A percentile compares a stretch with the other conserved stretches of the same genome.
Conservation (phyloP, 495 filamentous ascomycete species). For the Aspergillus campestris region DNA sequence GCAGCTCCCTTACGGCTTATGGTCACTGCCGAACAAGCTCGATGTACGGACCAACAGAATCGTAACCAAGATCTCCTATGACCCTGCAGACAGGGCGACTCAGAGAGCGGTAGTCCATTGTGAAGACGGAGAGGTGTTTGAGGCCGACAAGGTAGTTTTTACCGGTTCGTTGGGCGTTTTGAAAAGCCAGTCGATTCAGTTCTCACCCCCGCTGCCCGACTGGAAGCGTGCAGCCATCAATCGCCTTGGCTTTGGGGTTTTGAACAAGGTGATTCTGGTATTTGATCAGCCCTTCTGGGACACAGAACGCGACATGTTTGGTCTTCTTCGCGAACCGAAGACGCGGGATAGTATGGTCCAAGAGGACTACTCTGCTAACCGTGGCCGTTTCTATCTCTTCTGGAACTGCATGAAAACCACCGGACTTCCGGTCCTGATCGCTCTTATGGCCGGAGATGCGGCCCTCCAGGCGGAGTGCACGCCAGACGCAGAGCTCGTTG, state of each 20-base stretch:
- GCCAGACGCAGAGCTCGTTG: conserved; percentile 62
- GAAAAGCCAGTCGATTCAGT: conserved; percentile 65
- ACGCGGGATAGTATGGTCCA: conserved; percentile 45
- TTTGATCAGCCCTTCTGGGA: conserved; percentile 93
- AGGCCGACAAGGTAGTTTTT: conserved; percentile 79
- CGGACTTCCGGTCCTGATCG: conserved; percentile 78
- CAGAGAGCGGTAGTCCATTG: conserved; percentile 57
- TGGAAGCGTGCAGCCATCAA: conserved; percentile 78
- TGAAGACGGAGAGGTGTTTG: conserved; percentile 65
- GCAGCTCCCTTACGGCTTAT: conserved; percentile 76
- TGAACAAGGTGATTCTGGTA: conserved; percentile 93
- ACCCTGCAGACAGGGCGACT: conserved; percentile 28
- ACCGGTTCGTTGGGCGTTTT: conserved; percentile 86
- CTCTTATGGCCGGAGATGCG: conserved; percentile 95
- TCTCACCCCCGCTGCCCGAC: conserved; percentile 73
- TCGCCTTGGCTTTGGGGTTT: conserved; percentile 83
- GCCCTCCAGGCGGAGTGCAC: conserved; percentile 75
- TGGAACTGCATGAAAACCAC: conserved; percentile 90
- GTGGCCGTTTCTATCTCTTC: conserved; percentile 91
- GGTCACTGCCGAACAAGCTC: conserved; percentile 65
- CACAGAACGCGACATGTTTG: conserved; percentile 85
- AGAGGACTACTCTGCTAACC: conserved; percentile 51
- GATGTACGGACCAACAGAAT: conserved; percentile 64
- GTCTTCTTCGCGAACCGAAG: conserved; percentile 68
- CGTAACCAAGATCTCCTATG: conserved; percentile 64